Conservation (phyloP, 1,284 basidiomycete genomes). For the Jaminaea rosea region DNA sequence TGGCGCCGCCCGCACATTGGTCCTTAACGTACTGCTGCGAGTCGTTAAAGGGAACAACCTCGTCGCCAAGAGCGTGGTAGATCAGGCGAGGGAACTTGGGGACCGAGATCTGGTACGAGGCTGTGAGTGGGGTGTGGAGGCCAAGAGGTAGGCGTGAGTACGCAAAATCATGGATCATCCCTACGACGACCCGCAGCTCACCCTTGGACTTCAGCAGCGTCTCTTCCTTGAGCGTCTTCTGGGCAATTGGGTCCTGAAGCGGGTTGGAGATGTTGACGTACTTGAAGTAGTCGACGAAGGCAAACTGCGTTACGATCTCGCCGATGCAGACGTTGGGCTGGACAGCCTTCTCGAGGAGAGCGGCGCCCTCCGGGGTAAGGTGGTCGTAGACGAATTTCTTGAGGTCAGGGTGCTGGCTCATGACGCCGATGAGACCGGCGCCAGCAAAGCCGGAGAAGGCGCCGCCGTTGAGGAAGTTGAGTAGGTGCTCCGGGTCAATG, state of each 20-base stretch:
- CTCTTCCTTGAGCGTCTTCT: conserved; percentile 11
- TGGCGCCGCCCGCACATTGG: conserved; percentile 36
- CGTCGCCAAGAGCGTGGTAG: conserved; percentile 33
- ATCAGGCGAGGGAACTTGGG: conserved; percentile 31
- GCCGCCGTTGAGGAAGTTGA: conserved; percentile 19
- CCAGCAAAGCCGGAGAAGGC: conserved; percentile 30
- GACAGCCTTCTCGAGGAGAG: conserved; percentile 9
- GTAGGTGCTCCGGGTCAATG: conserved; percentile 16
- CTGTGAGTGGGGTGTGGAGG: too few species aligned
- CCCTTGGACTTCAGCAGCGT: conserved; percentile 18
- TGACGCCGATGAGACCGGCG: conserved; percentile 23
- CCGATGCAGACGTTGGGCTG: conserved; percentile 14
- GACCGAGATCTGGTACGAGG: conserved; percentile 14
- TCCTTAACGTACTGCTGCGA: conserved; percentile 22
- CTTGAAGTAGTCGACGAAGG: conserved; percentile 13
- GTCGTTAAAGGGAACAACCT: conserved; percentile 31
- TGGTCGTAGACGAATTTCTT: conserved; percentile 8
- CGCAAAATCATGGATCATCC: too few species aligned
- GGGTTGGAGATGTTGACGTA: conserved; percentile 18
- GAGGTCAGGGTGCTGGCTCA: conserved; percentile 17
- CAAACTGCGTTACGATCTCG: conserved; percentile 10
- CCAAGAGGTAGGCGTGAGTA: too few species aligned
- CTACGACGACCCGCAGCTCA: too few species aligned
- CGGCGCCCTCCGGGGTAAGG: conserved; percentile 12
- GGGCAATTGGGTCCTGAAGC: conserved; percentile 14